Evolutionary conservation across 2,329 filamentous ascomycete genomes (phyloP), one percentile per base, ranked within the genome.

Genomic region (Fonsecaea pedrosoi): DNA sequence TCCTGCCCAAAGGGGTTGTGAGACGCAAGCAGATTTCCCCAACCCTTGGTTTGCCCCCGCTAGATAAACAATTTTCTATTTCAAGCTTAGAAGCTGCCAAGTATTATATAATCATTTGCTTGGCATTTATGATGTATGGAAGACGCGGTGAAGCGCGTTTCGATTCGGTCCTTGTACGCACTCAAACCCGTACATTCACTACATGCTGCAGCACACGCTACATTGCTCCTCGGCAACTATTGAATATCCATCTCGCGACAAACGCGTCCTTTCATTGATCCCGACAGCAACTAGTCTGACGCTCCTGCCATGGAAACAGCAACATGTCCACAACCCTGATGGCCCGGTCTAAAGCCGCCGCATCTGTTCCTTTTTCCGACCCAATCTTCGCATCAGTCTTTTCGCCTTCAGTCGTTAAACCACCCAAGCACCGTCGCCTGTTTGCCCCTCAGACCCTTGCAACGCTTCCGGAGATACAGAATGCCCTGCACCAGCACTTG

Each of bases 351-450:
- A 60, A 63, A 32, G 13, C 54, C 38, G 42, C 55, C 15, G 18
- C 54, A 8, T 7, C 35, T n/a, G 30, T 35, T 13, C 25, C 64
- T 9, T 10, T 25, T 12, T 18, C 32, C 3, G 57, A 58, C 38
- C 57, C 63, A 25, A 61, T 59, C 18, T 69, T 69, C 35, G 60
- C 58, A n/a, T 70, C 66, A 10, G 69, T 70, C 60, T 70, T 70
- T 50, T 55, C 69, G 1, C 37, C 53, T n/a, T 53, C 38, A 12
- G 30, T 38, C 21, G 35, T 69, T 48, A 64, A 64, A 40, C 61
- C 69, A 37, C 69, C 69, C 34, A 60, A 48, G 61, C 45, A 69
- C 34, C 34, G 37, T 35, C 66, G 62, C 32, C 64, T 59, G 21
- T 69, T 69, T 56, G 60, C 54, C 7, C 45, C 61, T 3, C 30